Conservation (phyloP, 345 rosid genomes). For the Aegle marmelos region DNA sequence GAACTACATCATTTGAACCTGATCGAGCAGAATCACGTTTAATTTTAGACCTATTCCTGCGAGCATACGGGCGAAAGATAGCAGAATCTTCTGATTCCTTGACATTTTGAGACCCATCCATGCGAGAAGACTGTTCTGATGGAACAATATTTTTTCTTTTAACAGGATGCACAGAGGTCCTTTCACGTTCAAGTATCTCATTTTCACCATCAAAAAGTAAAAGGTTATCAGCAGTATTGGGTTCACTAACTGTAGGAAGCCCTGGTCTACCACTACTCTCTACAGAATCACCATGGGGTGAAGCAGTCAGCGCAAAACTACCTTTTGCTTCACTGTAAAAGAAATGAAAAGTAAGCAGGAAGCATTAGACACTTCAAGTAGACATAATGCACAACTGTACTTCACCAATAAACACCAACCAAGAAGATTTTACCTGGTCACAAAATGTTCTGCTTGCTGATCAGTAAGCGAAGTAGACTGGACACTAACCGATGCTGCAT, state of each 20-base stretch:
- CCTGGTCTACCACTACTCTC: conserved; percentile 96
- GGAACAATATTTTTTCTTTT: conserved; percentile 50
- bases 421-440: conserved; percentile 62
- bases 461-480: conserved; percentile 92
- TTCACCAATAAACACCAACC: conserved; percentile 7
- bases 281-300: conserved; percentile 92
- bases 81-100: conserved; percentile 98
- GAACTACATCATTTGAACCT: conserved; percentile 67
- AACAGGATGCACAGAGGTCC: conserved; percentile 41
- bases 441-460: conserved; percentile 77
- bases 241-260: conserved; percentile 67
- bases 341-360: conserved; percentile 18
- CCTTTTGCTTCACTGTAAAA: conserved; percentile 86
- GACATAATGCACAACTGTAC: conserved; percentile 12
- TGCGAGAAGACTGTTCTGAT: conserved; percentile 69
- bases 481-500: conserved; percentile 73
- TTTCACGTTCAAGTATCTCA: conserved; percentile 59
- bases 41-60: conserved; percentile 86
- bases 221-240: conserved; percentile 85
- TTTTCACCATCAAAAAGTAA: conserved; percentile 78
- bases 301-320: conserved; percentile 88
- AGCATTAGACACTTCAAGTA: conserved; percentile 21
- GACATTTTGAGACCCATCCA: conserved; percentile 57
- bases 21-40: conserved; percentile 84
- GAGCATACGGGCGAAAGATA: conserved; percentile 92